Conservation (phyloP, 306 rosid genomes). For the Mimosa pudica region DNA sequence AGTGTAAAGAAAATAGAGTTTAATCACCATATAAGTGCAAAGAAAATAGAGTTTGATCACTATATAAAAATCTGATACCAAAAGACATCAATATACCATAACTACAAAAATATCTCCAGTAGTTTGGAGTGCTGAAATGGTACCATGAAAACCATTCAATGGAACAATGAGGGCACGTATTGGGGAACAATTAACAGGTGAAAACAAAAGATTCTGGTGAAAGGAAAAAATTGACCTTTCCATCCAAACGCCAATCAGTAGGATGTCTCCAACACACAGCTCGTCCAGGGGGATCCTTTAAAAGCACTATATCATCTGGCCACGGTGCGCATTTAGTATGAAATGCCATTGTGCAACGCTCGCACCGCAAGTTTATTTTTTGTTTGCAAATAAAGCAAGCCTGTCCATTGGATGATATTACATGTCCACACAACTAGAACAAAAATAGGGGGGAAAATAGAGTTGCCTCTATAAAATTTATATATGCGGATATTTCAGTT, state of each 20-base stretch:
- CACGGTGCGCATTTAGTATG: constrained; percentile 85
- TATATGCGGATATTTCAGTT: neutral
- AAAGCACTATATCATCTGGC: constrained; percentile 63
- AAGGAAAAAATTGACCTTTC: constrained; percentile 82
- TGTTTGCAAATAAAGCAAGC: constrained; percentile 80
- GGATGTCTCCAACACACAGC: constrained; percentile 94
- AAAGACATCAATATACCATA: neutral
- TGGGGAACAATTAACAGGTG: constrained; percentile 12
- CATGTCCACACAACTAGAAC: constrained; percentile 2
- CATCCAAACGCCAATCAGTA: constrained; percentile 69
- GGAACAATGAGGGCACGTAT: neutral
- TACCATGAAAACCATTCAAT: neutral
- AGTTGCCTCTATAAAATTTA: neutral
- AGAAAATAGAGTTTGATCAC: too few species aligned
- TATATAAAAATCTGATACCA: constrained; percentile 5
- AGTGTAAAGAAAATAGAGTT: neutral
- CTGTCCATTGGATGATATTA: constrained; percentile 44
- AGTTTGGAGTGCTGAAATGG: constrained; percentile 1
- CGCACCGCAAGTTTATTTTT: constrained; percentile 62
- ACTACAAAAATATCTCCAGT: neutral
- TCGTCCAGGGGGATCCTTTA: constrained; percentile 54
- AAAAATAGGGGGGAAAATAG: neutral
- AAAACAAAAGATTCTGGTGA: constrained; percentile 45
- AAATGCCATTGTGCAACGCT: constrained; percentile 64
- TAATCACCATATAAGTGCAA: constrained; percentile 4